A percentile compares a stretch with the other conserved stretches of the same genome.
Evolutionary conservation across 129 eudicot species (phyloP).

Genomic region (Saussurea involucrata): DNA sequence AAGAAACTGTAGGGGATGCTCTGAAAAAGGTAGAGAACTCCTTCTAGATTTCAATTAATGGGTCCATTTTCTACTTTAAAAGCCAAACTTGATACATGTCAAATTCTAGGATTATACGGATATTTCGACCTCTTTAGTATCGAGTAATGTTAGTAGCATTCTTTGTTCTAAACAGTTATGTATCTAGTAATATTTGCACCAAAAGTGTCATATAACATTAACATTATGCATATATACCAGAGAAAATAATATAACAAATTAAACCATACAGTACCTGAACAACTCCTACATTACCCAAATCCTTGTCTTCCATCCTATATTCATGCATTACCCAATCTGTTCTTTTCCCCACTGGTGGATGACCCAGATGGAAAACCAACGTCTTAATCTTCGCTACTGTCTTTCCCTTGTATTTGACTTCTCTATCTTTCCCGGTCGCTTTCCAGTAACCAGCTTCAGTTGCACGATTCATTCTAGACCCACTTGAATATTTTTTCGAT

Average conservation of each 20-base stretch:
- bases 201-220: not conserved
- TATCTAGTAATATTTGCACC: not conserved
- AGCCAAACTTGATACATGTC: not conserved
- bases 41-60: not conserved
- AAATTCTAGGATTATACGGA: not conserved
- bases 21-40: not conserved
- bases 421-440: slow-evolving; percentile 69
- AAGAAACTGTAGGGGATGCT: not conserved
- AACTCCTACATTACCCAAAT: slow-evolving; percentile 40
- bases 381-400: slow-evolving; percentile 56
- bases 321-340: slow-evolving; percentile 86
- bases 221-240: not conserved
- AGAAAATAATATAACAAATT: not conserved
- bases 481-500: slow-evolving; percentile 57
- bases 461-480: slow-evolving; percentile 57
- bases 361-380: slow-evolving; percentile 58
- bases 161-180: not conserved
- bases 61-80: not conserved
- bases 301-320: slow-evolving; percentile 45
- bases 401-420: slow-evolving; percentile 30
- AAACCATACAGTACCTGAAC: slow-evolving; percentile 40
- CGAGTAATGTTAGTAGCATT: not conserved
- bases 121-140: not conserved
- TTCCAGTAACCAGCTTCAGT: slow-evolving; percentile 77
- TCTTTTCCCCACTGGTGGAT: slow-evolving; percentile 53